These are phyloP conservation scores for Trichosporon coremiiforme DNA, from an alignment of 1,284 basidiomycete genomes.

Conservation along the genomic window DNA sequence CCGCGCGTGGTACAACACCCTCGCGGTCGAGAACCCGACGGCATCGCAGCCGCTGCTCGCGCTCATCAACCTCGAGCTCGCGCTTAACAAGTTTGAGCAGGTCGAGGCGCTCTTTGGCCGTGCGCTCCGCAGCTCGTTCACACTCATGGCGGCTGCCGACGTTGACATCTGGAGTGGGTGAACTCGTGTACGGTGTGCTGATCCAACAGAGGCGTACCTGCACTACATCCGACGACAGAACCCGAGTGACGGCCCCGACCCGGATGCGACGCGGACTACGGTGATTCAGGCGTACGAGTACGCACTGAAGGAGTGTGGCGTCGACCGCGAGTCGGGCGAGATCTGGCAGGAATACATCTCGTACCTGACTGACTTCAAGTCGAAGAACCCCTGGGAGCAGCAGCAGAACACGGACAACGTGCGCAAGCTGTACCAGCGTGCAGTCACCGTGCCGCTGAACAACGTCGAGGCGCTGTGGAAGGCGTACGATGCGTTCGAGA, in stretches of 20 bases:
- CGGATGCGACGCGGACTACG: conserved; percentile 66
- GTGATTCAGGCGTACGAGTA: conserved; percentile 93
- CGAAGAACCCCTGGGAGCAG: conserved; percentile 85
- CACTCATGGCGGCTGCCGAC: conserved; percentile 52
- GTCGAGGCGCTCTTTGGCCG: conserved; percentile 54
- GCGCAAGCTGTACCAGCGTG: conserved; percentile 88
- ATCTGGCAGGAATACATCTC: conserved; percentile 71
- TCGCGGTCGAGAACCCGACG: conserved; percentile 51
- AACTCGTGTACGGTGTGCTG: conserved; percentile 11
- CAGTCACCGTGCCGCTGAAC: conserved; percentile 88
- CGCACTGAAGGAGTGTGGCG: conserved; percentile 84
- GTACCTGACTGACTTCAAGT: conserved; percentile 77
- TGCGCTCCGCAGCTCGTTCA: conserved; percentile 48
- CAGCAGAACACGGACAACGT: conserved; percentile 94
- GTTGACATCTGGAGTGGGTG: conserved; percentile 56
- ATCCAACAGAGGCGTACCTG: conserved; percentile 51
- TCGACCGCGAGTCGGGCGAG: conserved; percentile 62
- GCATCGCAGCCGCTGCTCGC: conserved; percentile 51
- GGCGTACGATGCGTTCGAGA: conserved; percentile 93
- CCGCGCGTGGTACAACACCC: conserved; percentile 50
- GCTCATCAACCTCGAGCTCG: conserved; percentile 55
- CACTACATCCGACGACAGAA: conserved; percentile 58
- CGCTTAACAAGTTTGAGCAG: conserved; percentile 51
- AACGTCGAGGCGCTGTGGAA: conserved; percentile 94
- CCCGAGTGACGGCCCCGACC: conserved; percentile 45